Conservation (phyloP, 2,329 filamentous ascomycete species). For the Hymenoscyphus fructigenus region DNA sequence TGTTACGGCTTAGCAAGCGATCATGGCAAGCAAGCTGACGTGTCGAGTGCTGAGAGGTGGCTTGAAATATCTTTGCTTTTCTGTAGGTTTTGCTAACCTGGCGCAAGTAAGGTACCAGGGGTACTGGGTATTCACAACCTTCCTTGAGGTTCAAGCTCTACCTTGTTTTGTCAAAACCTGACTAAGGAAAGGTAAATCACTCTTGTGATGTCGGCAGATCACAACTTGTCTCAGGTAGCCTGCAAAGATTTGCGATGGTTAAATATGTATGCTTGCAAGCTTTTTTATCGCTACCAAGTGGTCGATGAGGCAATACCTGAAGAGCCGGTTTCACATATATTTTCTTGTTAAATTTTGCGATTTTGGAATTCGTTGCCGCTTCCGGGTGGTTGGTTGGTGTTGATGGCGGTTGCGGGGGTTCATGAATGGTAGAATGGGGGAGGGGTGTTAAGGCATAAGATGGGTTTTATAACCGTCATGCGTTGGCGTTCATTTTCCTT, state of each 20-base stretch:
- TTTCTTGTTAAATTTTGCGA: not conserved
- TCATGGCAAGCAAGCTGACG: conserved; percentile 5
- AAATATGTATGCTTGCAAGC: not conserved
- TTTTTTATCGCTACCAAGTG: not conserved
- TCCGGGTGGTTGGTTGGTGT: not conserved
- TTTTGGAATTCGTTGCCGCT: not conserved
- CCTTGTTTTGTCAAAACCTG: not conserved
- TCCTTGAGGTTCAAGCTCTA: not conserved
- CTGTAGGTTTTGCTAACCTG: not conserved
- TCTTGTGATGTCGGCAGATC: not conserved
- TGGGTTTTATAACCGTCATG: conserved; percentile 4
- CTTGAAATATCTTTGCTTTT: not conserved
- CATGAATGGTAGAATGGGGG: conserved; percentile 3
- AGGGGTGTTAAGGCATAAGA: conserved; percentile 6
- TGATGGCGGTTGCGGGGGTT: not conserved
- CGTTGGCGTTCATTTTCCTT: not conserved
- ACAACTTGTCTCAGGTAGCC: not conserved
- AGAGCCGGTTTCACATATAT: not conserved
- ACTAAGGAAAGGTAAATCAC: not conserved
- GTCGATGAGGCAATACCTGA: not conserved
- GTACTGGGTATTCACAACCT: not conserved
- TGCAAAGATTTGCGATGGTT: not conserved
- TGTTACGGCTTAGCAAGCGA: not conserved
- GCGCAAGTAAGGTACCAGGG: not conserved
- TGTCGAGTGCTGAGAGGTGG: conserved; percentile 5